Evolutionary conservation across 768 basidiomycete genomes (phyloP).

Genomic region (Calvatia gigantea): DNA sequence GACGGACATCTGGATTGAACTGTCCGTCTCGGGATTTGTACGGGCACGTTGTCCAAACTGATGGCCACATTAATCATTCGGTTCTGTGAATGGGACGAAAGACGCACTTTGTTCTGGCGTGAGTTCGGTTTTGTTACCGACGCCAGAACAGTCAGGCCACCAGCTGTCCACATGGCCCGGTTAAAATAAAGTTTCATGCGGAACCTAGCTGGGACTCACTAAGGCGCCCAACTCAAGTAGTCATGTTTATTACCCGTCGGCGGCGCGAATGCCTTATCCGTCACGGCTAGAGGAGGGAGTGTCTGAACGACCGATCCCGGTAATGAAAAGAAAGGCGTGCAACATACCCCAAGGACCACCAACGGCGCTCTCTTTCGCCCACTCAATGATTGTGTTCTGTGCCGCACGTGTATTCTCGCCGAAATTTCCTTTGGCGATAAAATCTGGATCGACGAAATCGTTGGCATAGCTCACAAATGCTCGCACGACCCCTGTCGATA

Average conservation of each 20-base stretch:
- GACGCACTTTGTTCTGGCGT: conserved; percentile 46
- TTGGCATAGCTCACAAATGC: conserved; percentile 43
- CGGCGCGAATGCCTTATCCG: conserved; percentile 40
- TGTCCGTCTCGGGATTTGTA: conserved; percentile 56
- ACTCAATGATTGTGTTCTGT: conserved; percentile 39
- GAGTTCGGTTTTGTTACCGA: conserved; percentile 55
- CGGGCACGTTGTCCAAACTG: conserved; percentile 55
- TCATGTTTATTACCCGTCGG: conserved; percentile 56
- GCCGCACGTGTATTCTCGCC: conserved; percentile 40
- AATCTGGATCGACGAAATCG: conserved; percentile 52
- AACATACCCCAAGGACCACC: conserved; percentile 63
- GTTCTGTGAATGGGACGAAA: not conserved
- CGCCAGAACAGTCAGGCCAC: conserved; percentile 62
- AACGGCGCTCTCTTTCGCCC: conserved; percentile 41
- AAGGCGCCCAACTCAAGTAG: conserved; percentile 71
- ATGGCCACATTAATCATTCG: not conserved
- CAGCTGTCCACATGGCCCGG: conserved; percentile 29
- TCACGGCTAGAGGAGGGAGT: conserved; percentile 31
- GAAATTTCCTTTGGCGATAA: conserved; percentile 40
- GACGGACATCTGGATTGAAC: conserved; percentile 62
- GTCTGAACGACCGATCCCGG: not conserved
- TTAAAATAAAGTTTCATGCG: not conserved
- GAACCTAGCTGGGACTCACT: conserved; percentile 37
- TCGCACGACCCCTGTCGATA: conserved; percentile 22
- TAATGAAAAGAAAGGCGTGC: conserved; percentile 18